phyloP scores from a whole-genome alignment of 1,139 yeast species.

The Scheffersomyces stambukii region DNA sequence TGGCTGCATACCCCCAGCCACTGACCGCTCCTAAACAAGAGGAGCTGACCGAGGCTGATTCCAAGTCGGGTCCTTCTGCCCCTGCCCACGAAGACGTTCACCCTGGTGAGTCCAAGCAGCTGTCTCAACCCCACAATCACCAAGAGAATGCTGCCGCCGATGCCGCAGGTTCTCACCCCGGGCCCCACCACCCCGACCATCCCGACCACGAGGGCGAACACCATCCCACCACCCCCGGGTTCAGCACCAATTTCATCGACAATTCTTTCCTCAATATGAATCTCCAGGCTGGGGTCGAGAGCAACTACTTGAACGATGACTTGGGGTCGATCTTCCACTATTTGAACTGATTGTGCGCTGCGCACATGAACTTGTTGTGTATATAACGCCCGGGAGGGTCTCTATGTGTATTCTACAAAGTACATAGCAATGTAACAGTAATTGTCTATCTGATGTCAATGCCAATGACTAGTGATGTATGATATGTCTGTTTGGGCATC shows the following conservation, averaged over 20 bases:
- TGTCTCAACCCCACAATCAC: slow-evolving; percentile 2
- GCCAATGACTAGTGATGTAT: no score
- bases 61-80: no score
- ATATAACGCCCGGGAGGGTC: no score
- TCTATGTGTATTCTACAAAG: slow-evolving; percentile 2
- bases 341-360: slow-evolving; percentile 9
- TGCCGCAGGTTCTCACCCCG: no score
- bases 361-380: no score
- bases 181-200: slow-evolving; percentile 2
- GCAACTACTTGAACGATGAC: slow-evolving; percentile 36
- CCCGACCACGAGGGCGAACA: slow-evolving; percentile 6
- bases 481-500: no score
- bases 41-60: no score
- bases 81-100: no score
- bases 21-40: no score
- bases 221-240: slow-evolving; percentile 27
- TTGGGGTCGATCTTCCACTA: slow-evolving; percentile 28
- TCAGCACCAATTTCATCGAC: slow-evolving; percentile 42
- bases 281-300: slow-evolving; percentile 37
- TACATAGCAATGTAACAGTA: no score
- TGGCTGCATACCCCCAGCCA: slow-evolving; percentile 1
- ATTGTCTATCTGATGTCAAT: no score
- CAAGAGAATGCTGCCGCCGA: background rate
- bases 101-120: slow-evolving; percentile 1
- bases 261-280: slow-evolving; percentile 44